Conservation (phyloP, 2,329 filamentous ascomycete genomes). For the Verticillium longisporum region DNA sequence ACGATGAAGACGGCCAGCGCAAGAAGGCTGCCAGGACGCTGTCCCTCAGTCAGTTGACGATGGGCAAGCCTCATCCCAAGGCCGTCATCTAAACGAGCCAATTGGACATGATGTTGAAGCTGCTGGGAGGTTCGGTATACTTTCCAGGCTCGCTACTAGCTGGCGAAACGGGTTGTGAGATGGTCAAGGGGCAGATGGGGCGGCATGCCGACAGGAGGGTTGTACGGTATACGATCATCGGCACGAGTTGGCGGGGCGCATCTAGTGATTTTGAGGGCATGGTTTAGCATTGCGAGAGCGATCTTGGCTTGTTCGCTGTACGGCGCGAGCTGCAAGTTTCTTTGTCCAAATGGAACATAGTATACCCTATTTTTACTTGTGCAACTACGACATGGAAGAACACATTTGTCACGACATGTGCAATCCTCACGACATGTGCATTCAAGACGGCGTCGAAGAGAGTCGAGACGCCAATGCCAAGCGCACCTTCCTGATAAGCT, state of each 20-base stretch:
- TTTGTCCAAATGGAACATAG: not conserved
- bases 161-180: not conserved
- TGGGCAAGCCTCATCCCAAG: slow-evolving; percentile 23
- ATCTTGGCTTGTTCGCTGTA: not conserved
- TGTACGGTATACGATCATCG: not conserved
- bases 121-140: not conserved
- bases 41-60: slow-evolving; percentile 55
- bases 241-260: not conserved
- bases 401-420: too few species aligned
- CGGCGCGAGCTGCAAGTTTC: not conserved
- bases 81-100: not conserved
- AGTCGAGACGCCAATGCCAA: not conserved
- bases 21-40: slow-evolving; percentile 57
- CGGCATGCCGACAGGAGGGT: too few species aligned
- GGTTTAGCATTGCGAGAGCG: not conserved
- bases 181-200: too few species aligned
- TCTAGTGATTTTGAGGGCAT: not conserved
- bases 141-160: not conserved
- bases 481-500: not conserved
- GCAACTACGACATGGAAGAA: too few species aligned
- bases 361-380: not conserved
- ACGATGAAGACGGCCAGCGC: slow-evolving; percentile 27
- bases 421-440: too few species aligned
- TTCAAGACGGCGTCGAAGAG: not conserved
- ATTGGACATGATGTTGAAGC: not conserved